Conservation (phyloP, 495 filamentous ascomycete species). For the Tetracladium marchalianum region DNA sequence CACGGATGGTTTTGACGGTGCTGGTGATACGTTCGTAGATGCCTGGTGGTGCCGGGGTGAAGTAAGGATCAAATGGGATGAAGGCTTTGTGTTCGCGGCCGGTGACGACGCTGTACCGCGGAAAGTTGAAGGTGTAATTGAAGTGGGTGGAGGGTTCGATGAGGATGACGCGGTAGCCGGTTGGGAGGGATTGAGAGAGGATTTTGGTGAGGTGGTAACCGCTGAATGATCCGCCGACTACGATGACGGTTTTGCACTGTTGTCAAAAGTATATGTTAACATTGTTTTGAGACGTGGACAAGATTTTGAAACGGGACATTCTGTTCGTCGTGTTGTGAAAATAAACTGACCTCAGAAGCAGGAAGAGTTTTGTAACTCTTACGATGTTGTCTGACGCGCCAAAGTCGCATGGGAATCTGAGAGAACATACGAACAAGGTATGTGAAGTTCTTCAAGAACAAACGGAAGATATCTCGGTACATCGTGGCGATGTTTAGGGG, state of each 20-base stretch:
- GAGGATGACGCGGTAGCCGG: slow-evolving; percentile 39
- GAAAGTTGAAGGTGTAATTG: slow-evolving; percentile 46
- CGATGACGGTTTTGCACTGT: slow-evolving; percentile 25
- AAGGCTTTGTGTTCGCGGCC: slow-evolving; percentile 36
- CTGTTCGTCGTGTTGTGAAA: no score
- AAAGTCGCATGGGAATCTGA: no score
- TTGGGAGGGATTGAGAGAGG: slow-evolving; percentile 36
- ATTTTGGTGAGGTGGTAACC: slow-evolving; percentile 35
- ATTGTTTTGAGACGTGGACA: no score
- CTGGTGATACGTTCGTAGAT: slow-evolving; percentile 23
- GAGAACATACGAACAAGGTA: no score
- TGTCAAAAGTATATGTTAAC: no score
- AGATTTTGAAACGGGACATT: no score
- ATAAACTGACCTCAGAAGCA: no score
- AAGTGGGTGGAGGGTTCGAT: slow-evolving; percentile 51
- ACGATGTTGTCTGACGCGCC: no score
- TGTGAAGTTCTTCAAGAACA: no score
- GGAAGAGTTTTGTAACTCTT: no score
- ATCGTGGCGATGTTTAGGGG: no score
- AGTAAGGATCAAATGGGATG: slow-evolving; percentile 34
- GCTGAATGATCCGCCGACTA: slow-evolving; percentile 47
- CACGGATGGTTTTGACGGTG: slow-evolving; percentile 18
- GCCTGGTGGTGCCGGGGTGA: slow-evolving; percentile 18
- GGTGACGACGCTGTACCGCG: slow-evolving; percentile 34
- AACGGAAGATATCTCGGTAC: no score